Evolutionary conservation across 257 asterid genomes (phyloP), one percentile per base, ranked within the genome.

Genomic region (Forsythia suspensa): DNA sequence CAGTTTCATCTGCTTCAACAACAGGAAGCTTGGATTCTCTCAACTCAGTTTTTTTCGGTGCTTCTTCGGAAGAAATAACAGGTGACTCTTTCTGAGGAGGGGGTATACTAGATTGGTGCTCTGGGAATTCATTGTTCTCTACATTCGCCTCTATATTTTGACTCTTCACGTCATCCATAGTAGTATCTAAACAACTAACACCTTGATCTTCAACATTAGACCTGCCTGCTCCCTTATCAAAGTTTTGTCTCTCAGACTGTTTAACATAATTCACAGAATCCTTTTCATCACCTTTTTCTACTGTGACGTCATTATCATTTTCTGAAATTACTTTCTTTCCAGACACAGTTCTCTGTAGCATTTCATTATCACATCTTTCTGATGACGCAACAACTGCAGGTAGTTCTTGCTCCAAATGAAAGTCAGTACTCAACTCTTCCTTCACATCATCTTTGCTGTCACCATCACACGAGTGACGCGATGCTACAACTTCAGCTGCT

Each of bases 1-100:
- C 46, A 8, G 78, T 63, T 65, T 36, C 79, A 37, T 77, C 86
- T 21, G 82, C 65, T 73, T 73, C 73, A 73, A 65, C 61, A 38
- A 75, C 71, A 81, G 81, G 48, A 73, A 61, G 46, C 9, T 81
- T 66, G 75, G 80, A 68, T 71, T 68, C 80, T 74, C 74, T 84
- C 41, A 67, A 74, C 57, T 61, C 89, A 70, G n/a, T 72, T 73
- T 78, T 80, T 81, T 76, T 70, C 78, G 72, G 81, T 59, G 55
- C 84, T 84, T 78, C 74, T 21, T 63, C 18, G 78, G 43, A 71
- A 24, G 79, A 63, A 75, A 24, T 38, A 72, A 40, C 51, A 78
- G 77, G 76, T 21, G 65, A 29, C 71, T 71, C 85, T 66, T 78
- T 73, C 42, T 51, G 21, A 82, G 70, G 11, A 43, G 57, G 68